Conservation (phyloP, 176 grass and related monocot species). For the Poa annua region DNA sequence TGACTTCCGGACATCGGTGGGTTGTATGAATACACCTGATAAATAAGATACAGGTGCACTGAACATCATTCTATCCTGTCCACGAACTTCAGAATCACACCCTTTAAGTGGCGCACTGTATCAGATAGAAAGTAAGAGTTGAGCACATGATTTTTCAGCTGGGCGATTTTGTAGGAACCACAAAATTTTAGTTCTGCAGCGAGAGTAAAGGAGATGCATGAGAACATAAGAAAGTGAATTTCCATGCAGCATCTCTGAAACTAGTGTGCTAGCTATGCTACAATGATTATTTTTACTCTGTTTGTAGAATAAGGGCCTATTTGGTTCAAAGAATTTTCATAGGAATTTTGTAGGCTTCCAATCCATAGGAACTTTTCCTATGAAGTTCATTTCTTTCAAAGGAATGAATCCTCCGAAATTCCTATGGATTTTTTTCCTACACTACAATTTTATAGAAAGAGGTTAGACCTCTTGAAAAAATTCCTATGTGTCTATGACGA, state of each 20-base stretch:
- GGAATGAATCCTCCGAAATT: too few relatives aligned
- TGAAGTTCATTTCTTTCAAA: too few relatives aligned
- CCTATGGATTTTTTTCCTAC: too few relatives aligned
- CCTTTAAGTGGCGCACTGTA: neutral
- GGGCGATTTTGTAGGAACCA: neutral
- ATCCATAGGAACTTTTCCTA: too few relatives aligned
- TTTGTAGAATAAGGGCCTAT: neutral
- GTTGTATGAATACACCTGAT: neutral
- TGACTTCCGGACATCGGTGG: neutral
- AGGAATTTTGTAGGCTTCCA: too few relatives aligned
- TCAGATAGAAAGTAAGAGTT: slow-evolving; percentile 28
- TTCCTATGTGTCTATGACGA: too few relatives aligned
- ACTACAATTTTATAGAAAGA: too few relatives aligned
- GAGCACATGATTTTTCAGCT: neutral
- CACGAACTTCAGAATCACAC: slow-evolving; percentile 28
- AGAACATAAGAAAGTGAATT: slow-evolving; percentile 30
- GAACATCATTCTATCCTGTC: neutral
- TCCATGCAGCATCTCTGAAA: slow-evolving; percentile 21
- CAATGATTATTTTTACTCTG: neutral
- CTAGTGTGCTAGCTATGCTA: neutral
- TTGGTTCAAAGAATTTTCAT: too few relatives aligned
- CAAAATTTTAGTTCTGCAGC: neutral
- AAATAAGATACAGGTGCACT: slow-evolving; percentile 1
- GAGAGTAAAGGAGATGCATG: slow-evolving; percentile 2
- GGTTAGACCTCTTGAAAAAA: too few relatives aligned